Evolutionary conservation across 176 grass and related monocot species (phyloP).

Genomic region (Eragrostis nindensis): DNA sequence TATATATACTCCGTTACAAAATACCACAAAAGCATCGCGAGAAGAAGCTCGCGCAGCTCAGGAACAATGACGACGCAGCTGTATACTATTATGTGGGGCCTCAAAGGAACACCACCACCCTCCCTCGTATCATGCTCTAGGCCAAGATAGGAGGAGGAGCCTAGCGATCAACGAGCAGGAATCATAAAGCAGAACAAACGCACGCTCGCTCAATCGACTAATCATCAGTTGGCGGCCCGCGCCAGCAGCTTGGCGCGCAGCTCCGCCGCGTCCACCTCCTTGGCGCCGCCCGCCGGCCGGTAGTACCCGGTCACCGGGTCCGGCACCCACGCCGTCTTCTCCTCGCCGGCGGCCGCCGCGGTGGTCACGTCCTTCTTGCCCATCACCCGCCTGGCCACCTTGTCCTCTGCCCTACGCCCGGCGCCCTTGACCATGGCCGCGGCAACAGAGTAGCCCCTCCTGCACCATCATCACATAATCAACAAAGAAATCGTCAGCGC

Average conservation of each 20-base stretch:
- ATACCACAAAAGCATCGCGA: not conserved
- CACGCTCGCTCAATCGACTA: not conserved
- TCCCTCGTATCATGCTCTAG: not conserved
- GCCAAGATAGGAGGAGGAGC: no score
- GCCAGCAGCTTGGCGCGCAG: slow-evolving; percentile 45
- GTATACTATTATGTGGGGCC: not conserved
- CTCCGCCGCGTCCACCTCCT: slow-evolving; percentile 50
- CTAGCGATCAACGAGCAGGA: not conserved
- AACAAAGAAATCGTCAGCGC: not conserved
- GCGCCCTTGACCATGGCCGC: slow-evolving; percentile 39
- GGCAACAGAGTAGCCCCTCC: slow-evolving; percentile 48
- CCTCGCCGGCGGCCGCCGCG: not conserved
- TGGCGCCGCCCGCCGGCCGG: slow-evolving; percentile 36
- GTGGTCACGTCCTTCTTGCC: slow-evolving; percentile 22
- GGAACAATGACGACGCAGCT: not conserved
- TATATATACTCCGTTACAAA: not conserved
- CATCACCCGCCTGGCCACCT: slow-evolving; percentile 9
- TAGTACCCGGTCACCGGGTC: slow-evolving; percentile 69
- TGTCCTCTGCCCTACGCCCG: slow-evolving; percentile 25
- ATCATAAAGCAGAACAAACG: not conserved
- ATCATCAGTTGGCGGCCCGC: not conserved
- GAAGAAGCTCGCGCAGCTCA: not conserved
- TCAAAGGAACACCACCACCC: not conserved
- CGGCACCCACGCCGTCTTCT: slow-evolving; percentile 51
- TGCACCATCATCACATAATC: not conserved